Conservation (phyloP, 129 eudicot genomes). For the Saposhnikovia divaricata region DNA sequence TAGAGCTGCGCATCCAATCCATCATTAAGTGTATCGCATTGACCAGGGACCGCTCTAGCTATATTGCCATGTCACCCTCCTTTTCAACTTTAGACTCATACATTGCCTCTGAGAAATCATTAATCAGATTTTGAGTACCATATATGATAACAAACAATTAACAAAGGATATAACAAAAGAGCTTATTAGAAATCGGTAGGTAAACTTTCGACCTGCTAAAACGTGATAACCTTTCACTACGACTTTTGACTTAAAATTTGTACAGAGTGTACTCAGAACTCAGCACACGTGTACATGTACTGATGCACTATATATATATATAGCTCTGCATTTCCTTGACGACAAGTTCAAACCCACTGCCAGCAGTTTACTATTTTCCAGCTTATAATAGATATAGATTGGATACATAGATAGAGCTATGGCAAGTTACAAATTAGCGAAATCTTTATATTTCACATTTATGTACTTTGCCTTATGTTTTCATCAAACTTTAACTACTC, state of each 20-base stretch:
- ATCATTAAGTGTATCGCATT: neutral
- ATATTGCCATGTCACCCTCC: neutral
- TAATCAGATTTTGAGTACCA: too few relatives aligned
- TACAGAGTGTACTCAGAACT: neutral
- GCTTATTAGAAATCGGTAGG: too few relatives aligned
- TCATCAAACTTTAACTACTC: neutral
- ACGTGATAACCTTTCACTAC: too few relatives aligned
- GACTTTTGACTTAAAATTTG: neutral
- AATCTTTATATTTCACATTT: conserved; percentile 15
- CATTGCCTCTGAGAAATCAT: too few relatives aligned
- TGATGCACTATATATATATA: neutral
- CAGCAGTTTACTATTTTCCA: too few relatives aligned
- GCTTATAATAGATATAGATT: too few relatives aligned
- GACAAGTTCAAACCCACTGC: neutral
- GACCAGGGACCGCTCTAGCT: neutral
- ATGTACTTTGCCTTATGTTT: conserved; percentile 14
- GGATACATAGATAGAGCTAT: conserved; percentile 3
- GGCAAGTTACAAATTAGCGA: conserved; percentile 8
- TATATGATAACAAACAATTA: too few relatives aligned
- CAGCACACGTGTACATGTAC: neutral
- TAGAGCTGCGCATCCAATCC: neutral
- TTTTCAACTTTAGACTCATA: too few relatives aligned
- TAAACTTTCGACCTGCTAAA: too few relatives aligned
- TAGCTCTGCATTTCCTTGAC: neutral
- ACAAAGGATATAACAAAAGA: too few relatives aligned